These are phyloP conservation scores for Beauveria medogensis DNA, from an alignment of 2,329 filamentous ascomycete species.

Conservation along the genomic window DNA sequence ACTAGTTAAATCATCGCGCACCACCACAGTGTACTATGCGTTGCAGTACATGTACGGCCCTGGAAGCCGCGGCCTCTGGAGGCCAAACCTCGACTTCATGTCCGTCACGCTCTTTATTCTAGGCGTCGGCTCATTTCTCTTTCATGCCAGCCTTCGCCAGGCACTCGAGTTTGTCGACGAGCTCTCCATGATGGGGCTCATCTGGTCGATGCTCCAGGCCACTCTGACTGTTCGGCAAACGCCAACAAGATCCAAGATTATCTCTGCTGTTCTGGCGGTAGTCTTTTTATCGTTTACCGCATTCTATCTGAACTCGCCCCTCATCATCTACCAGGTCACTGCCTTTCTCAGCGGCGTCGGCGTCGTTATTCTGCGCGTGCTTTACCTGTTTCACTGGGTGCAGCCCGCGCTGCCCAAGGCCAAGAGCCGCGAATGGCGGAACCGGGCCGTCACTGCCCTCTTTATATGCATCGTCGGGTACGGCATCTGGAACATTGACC, in stretches of 20 bases:
- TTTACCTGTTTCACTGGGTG: constrained; percentile 27
- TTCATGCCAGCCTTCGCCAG: constrained; percentile 37
- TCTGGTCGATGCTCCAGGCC: constrained; percentile 43
- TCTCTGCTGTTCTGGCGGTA: constrained; percentile 30
- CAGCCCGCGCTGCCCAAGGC: constrained; percentile 21
- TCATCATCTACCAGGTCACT: constrained; percentile 35
- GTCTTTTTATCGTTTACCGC: constrained; percentile 32
- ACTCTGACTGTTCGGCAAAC: constrained; percentile 37
- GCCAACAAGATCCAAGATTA: constrained; percentile 20
- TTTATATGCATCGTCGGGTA: constrained; percentile 36
- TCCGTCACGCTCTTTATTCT: constrained; percentile 32
- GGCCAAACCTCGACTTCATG: constrained; percentile 31
- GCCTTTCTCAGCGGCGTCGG: constrained; percentile 28
- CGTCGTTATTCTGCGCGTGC: constrained; percentile 24
- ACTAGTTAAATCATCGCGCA: background rate
- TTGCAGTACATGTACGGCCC: constrained; percentile 29
- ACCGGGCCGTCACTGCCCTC: constrained; percentile 22
- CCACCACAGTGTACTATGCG: constrained; percentile 31
- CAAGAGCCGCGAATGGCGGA: constrained; percentile 20
- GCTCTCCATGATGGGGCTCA: constrained; percentile 49
- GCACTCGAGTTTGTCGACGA: constrained; percentile 43
- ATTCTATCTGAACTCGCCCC: constrained; percentile 33
- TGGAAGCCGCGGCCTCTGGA: constrained; percentile 22
- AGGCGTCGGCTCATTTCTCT: constrained; percentile 34
- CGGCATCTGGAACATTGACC: constrained; percentile 49